A percentile compares a stretch with the other conserved stretches of the same genome.
Evolutionary conservation across 148 eudicot genomes (phyloP).

Genomic region (Dianthus caryophyllus): DNA sequence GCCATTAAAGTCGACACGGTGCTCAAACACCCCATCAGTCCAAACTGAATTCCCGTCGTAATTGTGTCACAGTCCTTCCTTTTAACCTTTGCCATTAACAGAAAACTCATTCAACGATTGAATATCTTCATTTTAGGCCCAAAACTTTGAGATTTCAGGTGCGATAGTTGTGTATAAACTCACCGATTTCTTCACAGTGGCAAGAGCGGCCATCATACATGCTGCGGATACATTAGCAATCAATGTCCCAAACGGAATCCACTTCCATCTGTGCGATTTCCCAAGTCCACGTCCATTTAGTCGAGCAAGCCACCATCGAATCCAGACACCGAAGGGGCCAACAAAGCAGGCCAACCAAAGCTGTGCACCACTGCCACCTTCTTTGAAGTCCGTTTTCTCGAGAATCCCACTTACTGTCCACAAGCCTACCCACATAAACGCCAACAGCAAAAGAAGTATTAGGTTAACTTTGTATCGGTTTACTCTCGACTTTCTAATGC

Average conservation of each 20-base stretch:
- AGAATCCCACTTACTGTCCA: constrained; percentile 50
- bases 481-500: constrained; percentile 17
- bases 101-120: no score
- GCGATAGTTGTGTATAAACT: not conserved
- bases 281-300: constrained; percentile 81
- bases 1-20: constrained; percentile 92
- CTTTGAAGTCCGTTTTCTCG: constrained; percentile 43
- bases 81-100: constrained; percentile 36
- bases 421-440: constrained; percentile 38
- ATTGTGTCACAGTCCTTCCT: constrained; percentile 44
- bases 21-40: constrained; percentile 76
- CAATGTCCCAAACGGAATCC: constrained; percentile 90
- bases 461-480: constrained; percentile 26
- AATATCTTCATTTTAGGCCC: no score
- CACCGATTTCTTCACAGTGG: constrained; percentile 61
- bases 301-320: constrained; percentile 84
- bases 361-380: constrained; percentile 52
- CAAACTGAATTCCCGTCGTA: constrained; percentile 65
- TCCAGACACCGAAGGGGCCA: constrained; percentile 84
- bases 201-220: constrained; percentile 87
- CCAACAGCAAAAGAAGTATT: constrained; percentile 29
- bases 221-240: constrained; percentile 81
- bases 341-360: constrained; percentile 80
- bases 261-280: constrained; percentile 38
- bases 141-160: no score